A percentile compares a stretch with the other conserved stretches of the same genome.
Evolutionary conservation across 2,329 filamentous ascomycete genomes (phyloP).

Genomic region (Penicillium sp.): DNA sequence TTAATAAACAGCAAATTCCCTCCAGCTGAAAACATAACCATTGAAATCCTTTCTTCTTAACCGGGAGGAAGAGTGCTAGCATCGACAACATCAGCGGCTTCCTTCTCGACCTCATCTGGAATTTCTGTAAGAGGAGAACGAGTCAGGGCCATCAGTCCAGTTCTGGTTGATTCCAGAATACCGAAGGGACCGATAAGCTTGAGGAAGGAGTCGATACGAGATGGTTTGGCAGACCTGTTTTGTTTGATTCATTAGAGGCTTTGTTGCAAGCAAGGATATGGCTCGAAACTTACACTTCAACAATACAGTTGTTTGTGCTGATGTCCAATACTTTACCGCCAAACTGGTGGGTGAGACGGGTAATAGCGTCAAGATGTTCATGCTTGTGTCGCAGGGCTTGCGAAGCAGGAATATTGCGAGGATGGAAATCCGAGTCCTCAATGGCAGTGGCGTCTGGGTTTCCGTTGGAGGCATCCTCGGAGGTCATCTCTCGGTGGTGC

Average conservation of each 20-base stretch:
- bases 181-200: conserved; percentile 93
- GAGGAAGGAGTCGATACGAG: conserved; percentile 93
- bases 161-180: conserved; percentile 91
- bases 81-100: conserved; percentile 92
- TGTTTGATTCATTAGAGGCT: conserved; percentile 1
- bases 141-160: conserved; percentile 93
- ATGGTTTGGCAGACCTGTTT: conserved; percentile 79
- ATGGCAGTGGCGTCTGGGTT: conserved; percentile 31
- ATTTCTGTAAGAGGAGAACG: conserved; percentile 80
- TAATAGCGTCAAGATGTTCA: conserved; percentile 93
- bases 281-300: conserved; percentile 72
- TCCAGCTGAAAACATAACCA: neutral
- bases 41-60: conserved; percentile 42
- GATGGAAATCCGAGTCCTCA: conserved; percentile 69
- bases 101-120: conserved; percentile 72
- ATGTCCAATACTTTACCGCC: conserved; percentile 97
- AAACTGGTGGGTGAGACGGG: conserved; percentile 94
- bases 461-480: conserved; percentile 44
- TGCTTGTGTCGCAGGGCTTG: conserved; percentile 95
- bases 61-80: conserved; percentile 90
- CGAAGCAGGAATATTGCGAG: conserved; percentile 76
- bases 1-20: neutral
- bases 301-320: conserved; percentile 96
- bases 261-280: neutral
- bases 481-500: conserved; percentile 87